Conservation (phyloP, 1,284 basidiomycete species). For the Coniferiporia weirii region DNA sequence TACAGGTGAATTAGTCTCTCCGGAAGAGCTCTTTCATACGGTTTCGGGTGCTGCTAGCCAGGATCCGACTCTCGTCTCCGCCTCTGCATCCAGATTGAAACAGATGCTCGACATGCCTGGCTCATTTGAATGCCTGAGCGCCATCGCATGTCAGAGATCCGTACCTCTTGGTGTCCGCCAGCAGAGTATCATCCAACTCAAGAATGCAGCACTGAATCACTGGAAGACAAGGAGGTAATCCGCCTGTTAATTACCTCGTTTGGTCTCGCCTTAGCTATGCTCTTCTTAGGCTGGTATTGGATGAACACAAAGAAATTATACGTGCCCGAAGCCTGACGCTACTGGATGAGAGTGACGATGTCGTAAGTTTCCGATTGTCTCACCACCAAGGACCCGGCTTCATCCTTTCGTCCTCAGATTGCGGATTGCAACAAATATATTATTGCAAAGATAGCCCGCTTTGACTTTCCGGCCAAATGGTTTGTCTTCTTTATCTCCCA, state of each 20-base stretch:
- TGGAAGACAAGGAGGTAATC: slow-evolving; percentile 70
- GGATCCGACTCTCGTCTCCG: slow-evolving; percentile 52
- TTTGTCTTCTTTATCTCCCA: slow-evolving; percentile 26
- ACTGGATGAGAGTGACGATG: slow-evolving; percentile 68
- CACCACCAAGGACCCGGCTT: slow-evolving; percentile 8
- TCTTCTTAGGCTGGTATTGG: slow-evolving; percentile 51
- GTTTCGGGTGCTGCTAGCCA: slow-evolving; percentile 66
- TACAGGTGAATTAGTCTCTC: slow-evolving; percentile 38
- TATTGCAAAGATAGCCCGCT: slow-evolving; percentile 63
- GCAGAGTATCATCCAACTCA: slow-evolving; percentile 78
- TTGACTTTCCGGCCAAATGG: slow-evolving; percentile 69
- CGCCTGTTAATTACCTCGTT: neutral
- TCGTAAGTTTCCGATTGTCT: slow-evolving; percentile 34
- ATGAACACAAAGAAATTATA: slow-evolving; percentile 57
- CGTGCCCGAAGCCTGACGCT: slow-evolving; percentile 56
- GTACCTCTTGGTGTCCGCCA: slow-evolving; percentile 62
- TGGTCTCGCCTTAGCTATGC: slow-evolving; percentile 2
- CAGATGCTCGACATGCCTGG: slow-evolving; percentile 61
- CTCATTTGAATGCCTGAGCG: slow-evolving; percentile 62
- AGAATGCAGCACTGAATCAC: slow-evolving; percentile 60
- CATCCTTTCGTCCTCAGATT: slow-evolving; percentile 37
- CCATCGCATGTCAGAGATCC: slow-evolving; percentile 57
- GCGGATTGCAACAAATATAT: slow-evolving; percentile 67
- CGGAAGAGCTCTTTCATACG: slow-evolving; percentile 60
- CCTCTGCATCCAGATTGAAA: slow-evolving; percentile 59